Evolutionary conservation across 2,329 filamentous ascomycete genomes (phyloP).

Genomic region (Rugonectria rugulosa): DNA sequence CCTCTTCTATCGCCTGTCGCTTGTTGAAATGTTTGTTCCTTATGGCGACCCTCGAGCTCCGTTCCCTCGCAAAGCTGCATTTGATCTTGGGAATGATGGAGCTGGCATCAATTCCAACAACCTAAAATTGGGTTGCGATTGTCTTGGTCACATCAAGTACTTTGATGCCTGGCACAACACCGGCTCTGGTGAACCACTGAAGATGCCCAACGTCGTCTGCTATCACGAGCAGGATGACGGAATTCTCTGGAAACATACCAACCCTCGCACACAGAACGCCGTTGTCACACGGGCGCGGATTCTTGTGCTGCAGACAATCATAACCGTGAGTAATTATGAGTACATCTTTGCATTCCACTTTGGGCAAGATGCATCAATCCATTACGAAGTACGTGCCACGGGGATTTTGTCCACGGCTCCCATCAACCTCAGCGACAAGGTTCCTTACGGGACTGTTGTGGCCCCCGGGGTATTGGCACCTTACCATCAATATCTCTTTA

Average conservation of each 20-base stretch:
- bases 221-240: conserved; percentile 53
- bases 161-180: conserved; percentile 46
- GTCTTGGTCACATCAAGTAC: conserved; percentile 58
- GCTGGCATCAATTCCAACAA: conserved; percentile 72
- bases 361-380: conserved; percentile 57
- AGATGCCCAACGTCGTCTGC: conserved; percentile 46
- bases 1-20: conserved; percentile 68
- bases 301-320: conserved; percentile 67
- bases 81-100: conserved; percentile 74
- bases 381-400: conserved; percentile 46
- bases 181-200: conserved; percentile 40
- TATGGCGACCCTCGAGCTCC: conserved; percentile 63
- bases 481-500: conserved; percentile 75
- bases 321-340: conserved; percentile 70
- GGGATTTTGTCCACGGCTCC: conserved; percentile 57
- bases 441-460: conserved; percentile 66
- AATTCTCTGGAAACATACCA: conserved; percentile 69
- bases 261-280: conserved; percentile 63
- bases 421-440: conserved; percentile 59
- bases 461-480: conserved; percentile 67
- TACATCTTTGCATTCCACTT: conserved; percentile 57
- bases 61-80: conserved; percentile 70
- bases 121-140: conserved; percentile 69
- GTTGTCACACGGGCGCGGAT: conserved; percentile 63
- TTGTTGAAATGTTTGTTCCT: conserved; percentile 73